Evolutionary conservation across 129 eudicot genomes (phyloP).

Genomic region (Tanacetum coccineum): DNA sequence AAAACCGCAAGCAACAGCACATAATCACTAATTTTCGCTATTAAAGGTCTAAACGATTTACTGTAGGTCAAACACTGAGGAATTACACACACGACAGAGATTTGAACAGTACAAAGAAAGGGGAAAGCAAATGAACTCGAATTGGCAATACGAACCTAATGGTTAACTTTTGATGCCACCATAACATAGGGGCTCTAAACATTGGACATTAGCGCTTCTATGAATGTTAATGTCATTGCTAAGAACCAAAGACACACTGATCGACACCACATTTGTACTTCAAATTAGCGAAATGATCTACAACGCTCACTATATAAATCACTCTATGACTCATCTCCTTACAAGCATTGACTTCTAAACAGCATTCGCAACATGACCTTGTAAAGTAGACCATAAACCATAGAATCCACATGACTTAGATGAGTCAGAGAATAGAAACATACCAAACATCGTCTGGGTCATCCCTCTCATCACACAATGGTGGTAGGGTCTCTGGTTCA

Average conservation of each 20-base stretch:
- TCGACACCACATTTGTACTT: neutral
- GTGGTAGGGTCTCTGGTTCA: constrained; percentile 62
- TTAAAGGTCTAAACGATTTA: neutral
- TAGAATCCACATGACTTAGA: constrained; percentile 1
- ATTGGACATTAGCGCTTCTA: neutral
- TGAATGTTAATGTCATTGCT: neutral
- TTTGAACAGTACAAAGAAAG: neutral
- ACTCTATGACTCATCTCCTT: neutral
- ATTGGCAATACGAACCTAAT: too few relatives aligned
- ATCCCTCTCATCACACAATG: constrained; percentile 73
- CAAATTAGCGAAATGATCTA: neutral
- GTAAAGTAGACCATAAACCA: constrained; percentile 14
- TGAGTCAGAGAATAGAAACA: constrained; percentile 5
- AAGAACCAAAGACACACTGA: neutral
- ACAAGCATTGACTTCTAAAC: neutral
- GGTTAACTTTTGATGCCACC: too few relatives aligned
- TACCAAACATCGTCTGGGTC: constrained; percentile 95
- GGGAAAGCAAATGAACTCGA: neutral
- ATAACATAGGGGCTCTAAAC: neutral
- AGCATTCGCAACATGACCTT: neutral
- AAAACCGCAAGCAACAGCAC: neutral
- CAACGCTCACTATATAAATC: neutral
- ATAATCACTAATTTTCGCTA: neutral
- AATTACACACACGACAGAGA: neutral
- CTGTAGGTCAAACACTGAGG: neutral